phyloP scores from a whole-genome alignment of 2,329 filamentous ascomycete species.

The Calonectria naviculata region DNA sequence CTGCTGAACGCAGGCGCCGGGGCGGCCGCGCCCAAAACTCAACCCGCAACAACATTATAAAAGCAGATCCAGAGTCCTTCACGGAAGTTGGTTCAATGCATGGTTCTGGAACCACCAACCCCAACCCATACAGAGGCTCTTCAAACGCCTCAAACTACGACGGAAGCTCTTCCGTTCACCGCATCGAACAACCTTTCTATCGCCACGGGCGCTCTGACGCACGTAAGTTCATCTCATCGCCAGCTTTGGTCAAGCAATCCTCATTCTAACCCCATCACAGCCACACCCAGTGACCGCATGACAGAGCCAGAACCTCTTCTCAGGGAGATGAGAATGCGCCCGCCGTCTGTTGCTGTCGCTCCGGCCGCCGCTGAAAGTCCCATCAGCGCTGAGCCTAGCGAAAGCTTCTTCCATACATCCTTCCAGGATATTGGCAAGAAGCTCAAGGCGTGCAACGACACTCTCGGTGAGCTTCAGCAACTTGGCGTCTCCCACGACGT shows the following conservation, averaged over 20 bases:
- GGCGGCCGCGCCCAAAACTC: slow-evolving; percentile 25
- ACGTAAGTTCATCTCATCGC: slow-evolving; percentile 43
- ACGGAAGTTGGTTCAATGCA: slow-evolving; percentile 19
- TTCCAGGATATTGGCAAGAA: slow-evolving; percentile 69
- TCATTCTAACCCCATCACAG: slow-evolving; percentile 37
- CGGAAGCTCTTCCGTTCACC: slow-evolving; percentile 24
- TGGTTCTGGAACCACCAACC: slow-evolving; percentile 27
- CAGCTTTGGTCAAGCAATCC: neutral
- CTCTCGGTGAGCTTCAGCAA: slow-evolving; percentile 74
- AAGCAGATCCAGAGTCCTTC: slow-evolving; percentile 39
- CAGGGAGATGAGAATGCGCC: slow-evolving; percentile 49
- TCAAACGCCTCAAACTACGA: slow-evolving; percentile 34
- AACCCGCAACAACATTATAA: slow-evolving; percentile 30
- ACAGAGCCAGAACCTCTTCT: slow-evolving; percentile 51
- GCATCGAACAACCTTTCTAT: slow-evolving; percentile 37
- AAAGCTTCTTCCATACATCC: slow-evolving; percentile 55
- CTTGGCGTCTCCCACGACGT: slow-evolving; percentile 79
- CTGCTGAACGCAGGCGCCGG: slow-evolving; percentile 34
- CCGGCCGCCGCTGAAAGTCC: slow-evolving; percentile 30
- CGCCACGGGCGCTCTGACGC: slow-evolving; percentile 50
- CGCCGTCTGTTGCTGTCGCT: slow-evolving; percentile 18
- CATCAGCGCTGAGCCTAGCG: slow-evolving; percentile 38
- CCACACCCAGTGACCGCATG: slow-evolving; percentile 49
- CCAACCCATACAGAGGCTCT: slow-evolving; percentile 15
- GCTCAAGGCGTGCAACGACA: slow-evolving; percentile 73